Evolutionary conservation across 2,329 filamentous ascomycete species (phyloP).

Genomic region (Cyphellophora europaea): DNA sequence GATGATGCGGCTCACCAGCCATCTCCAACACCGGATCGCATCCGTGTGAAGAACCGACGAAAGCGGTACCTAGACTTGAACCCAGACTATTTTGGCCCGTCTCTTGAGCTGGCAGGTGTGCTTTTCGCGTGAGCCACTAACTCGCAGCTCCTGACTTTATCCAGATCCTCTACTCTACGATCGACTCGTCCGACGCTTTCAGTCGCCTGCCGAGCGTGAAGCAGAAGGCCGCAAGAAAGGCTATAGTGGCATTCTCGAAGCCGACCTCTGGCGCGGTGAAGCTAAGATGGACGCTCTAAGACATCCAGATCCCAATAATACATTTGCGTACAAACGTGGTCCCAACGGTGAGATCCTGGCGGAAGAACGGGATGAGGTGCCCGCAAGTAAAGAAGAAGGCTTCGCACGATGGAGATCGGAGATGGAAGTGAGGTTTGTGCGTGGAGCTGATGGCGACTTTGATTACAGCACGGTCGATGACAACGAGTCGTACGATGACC

Average conservation of each 20-base stretch:
- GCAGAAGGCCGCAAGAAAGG: conserved; percentile 62
- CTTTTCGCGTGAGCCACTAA: conserved; percentile 19
- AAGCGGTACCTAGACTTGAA: conserved; percentile 66
- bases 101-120: conserved; percentile 53
- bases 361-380: conserved; percentile 49
- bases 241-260: conserved; percentile 69
- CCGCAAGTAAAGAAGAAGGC: conserved; percentile 56
- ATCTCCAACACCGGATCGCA: conserved; percentile 24
- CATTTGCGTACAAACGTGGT: conserved; percentile 41
- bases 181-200: conserved; percentile 56
- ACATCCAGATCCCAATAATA: conserved; percentile 42
- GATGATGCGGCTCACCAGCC: too few relatives aligned
- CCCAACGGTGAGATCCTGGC: conserved; percentile 47
- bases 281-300: conserved; percentile 58
- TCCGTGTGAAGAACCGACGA: conserved; percentile 64
- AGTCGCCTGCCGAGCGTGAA: conserved; percentile 18
- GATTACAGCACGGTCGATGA: conserved; percentile 64
- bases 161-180: conserved; percentile 74
- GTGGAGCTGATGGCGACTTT: conserved; percentile 67
- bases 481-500: conserved; percentile 63
- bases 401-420: conserved; percentile 60
- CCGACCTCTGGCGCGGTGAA: conserved; percentile 67
- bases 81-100: conserved; percentile 59
- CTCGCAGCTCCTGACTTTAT: conserved; percentile 46
- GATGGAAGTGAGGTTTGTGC: conserved; percentile 64